Evolutionary conservation across 2,329 filamentous ascomycete genomes (phyloP), one percentile per base, ranked within the genome.

Genomic region (Fusarium fujikuroi): DNA sequence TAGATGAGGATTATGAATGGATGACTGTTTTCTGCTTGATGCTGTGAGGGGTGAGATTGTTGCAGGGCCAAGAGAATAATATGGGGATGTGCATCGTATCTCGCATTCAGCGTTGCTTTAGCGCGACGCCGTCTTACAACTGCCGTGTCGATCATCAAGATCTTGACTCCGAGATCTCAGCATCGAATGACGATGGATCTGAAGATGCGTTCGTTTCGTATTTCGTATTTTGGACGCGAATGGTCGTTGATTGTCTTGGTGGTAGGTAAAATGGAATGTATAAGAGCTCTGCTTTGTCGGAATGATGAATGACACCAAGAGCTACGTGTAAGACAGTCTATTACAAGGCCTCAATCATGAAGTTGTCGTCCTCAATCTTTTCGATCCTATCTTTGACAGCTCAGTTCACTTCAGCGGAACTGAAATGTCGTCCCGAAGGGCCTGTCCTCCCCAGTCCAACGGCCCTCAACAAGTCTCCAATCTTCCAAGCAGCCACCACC

Each of bases 391-490:
- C 36, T 0, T 32, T 62, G 8, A 9, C 34, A 10, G 30, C 28
- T 5, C 46, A 52, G 0, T n/a, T 72, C 12, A 47, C 57, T 30
- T 43, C 10, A 34, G 70, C 74, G 1, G 42, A 62, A 23, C 75
- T 82, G 0, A 73, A 75, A 53, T 82, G 79, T 59, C 76, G 78
- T 2, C 78, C 78, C 1, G 75, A 80, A 61, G 78, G 79, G 0
- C 78, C 77, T 1, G 74, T 79, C 3, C 50, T 84, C 0, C 82
- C 83, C 6, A 76, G 76, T 3, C 81, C 82, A 23, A 78, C 75
- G 9, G 57, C 57, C 9, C 60, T 79, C 11, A 7, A 21, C 14
- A 32, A 70, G 1, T 80, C 81, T 1, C 44, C 77, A 8, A 57
- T 70, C 40, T 76, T 85, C 47, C 66, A 75, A 58, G 52, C 67